Base-by-base conservation (phyloP, 75 land plant genomes). In the Adiantum capillusveneris region DNA sequence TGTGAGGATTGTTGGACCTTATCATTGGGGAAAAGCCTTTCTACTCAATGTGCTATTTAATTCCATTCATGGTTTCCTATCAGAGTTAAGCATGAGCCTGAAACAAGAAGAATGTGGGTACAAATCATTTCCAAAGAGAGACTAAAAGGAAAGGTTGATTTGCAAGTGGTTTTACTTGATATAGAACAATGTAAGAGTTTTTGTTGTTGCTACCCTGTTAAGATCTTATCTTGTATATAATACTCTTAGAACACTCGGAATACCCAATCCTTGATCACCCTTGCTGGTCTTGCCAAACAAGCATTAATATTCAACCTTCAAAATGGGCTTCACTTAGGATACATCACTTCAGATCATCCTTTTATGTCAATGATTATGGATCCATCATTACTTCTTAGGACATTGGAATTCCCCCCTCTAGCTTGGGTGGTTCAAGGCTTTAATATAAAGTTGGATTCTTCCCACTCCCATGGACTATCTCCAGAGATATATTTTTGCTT, bases 381-480 rank as follows among this genome's bases (percentile, higher is more conserved):
- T 44, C 60, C 77, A 11, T 67, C 67, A 20, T 57, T 77, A 21
- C 71, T 77, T 29, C 53, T 77, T 59, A 72, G 67, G 69, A 77
- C 77, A 20, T 65, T 77, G 27, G 75, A 77, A 52, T 77, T 77
- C 37, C 79, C 79, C 29, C 65, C 79, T 18, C 57, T 75, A 17
- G 72, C 79, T 50, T 75, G 79, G 79, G 79, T 75, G 20, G 79
- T 75, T 1, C 79, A 75, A 36, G 79, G 79, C 20, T 75, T 75
- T 58, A 76, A 75, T 25, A 75, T 75, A 56, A 76, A 71, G 19
- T 57, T 75, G 22, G 26, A 69, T 21, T 18, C 64, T 27, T 64
- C 76, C 16, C 58, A 61, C 58, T 30, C 79, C 79, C 5, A 65
- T 65, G 64, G 57, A 75, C 24, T 65, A 75, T 46, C 76, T 75